A percentile compares a stretch with the other conserved stretches of the same genome.
Evolutionary conservation across 2,329 filamentous ascomycete species (phyloP).

Genomic region (Phaeosphaeria sp.): DNA sequence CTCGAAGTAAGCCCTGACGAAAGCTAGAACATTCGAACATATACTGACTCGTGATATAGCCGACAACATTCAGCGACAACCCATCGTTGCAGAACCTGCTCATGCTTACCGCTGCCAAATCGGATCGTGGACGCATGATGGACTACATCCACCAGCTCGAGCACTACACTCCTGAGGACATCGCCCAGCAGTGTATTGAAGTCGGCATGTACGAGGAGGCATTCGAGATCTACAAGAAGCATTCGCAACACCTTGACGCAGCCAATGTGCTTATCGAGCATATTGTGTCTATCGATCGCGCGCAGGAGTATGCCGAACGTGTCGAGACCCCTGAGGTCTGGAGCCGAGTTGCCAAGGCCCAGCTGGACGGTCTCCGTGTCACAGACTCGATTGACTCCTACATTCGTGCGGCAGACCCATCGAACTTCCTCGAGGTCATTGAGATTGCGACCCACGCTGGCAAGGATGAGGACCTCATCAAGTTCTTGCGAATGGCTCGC

Average conservation of each 20-base stretch:
- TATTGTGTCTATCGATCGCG: constrained; percentile 96
- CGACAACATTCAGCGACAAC: constrained; percentile 98
- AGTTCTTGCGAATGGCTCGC: constrained; percentile 94
- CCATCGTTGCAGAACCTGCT: constrained; percentile 94
- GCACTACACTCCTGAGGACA: constrained; percentile 89
- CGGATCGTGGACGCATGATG: constrained; percentile 93
- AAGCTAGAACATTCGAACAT: no score
- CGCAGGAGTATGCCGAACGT: constrained; percentile 92
- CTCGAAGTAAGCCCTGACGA: no score
- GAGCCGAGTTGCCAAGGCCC: constrained; percentile 98
- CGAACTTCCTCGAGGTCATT: constrained; percentile 94
- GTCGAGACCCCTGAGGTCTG: constrained; percentile 95
- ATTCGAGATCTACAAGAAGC: constrained; percentile 99
- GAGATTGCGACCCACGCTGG: constrained; percentile 93
- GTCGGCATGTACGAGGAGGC: constrained; percentile 96
- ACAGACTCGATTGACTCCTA: constrained; percentile 95
- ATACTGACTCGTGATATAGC: constrained; percentile 49
- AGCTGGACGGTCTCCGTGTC: constrained; percentile 93
- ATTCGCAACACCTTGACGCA: constrained; percentile 84
- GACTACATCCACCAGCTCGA: constrained; percentile 94
- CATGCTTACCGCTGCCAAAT: constrained; percentile 95
- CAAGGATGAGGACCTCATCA: constrained; percentile 97
- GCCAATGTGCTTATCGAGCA: constrained; percentile 94
- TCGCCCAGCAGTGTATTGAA: constrained; percentile 90
- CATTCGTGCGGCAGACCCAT: constrained; percentile 90